Conservation (phyloP, 371 early-diverging fungal species). For the Mortierella sp. region DNA sequence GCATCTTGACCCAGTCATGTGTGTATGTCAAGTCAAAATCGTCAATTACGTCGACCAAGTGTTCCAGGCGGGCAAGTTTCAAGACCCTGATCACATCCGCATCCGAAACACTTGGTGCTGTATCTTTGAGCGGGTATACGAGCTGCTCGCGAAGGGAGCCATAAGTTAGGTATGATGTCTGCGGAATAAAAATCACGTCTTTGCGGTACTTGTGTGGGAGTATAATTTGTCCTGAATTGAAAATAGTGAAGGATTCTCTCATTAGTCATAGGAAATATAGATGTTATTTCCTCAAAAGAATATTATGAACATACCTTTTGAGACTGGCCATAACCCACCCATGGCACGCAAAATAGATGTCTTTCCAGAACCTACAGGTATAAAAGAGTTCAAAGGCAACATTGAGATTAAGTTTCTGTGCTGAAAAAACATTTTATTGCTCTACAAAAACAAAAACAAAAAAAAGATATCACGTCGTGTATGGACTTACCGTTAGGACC, state of each 20-base stretch:
- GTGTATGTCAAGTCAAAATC: conserved; percentile 67
- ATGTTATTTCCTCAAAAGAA: neutral
- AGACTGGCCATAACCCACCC: conserved; percentile 78
- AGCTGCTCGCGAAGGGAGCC: conserved; percentile 84
- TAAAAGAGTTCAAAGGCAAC: neutral
- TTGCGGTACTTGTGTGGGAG: conserved; percentile 45
- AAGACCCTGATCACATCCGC: conserved; percentile 61
- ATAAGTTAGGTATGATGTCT: conserved; percentile 72
- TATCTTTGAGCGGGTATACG: conserved; percentile 61
- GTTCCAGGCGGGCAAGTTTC: conserved; percentile 64
- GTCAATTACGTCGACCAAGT: conserved; percentile 60
- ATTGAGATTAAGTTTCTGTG: too few species aligned
- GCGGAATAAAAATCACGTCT: conserved; percentile 77
- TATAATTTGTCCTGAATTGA: conserved; percentile 38
- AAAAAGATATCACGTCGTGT: too few species aligned
- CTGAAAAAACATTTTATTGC: neutral
- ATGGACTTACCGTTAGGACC: conserved; percentile 71
- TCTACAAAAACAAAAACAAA: neutral
- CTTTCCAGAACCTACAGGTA: conserved; percentile 69
- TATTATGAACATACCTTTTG: conserved; percentile 55
- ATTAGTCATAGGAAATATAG: neutral
- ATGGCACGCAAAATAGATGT: conserved; percentile 80
- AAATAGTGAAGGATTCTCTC: neutral
- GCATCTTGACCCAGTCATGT: conserved; percentile 72
- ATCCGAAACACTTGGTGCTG: conserved; percentile 64